Percentiles rank a stretch among this genome's conserved stretches.
These are phyloP conservation scores for Melaleuca alternifolia DNA, from an alignment of 345 rosid species.

Conservation along the genomic window DNA sequence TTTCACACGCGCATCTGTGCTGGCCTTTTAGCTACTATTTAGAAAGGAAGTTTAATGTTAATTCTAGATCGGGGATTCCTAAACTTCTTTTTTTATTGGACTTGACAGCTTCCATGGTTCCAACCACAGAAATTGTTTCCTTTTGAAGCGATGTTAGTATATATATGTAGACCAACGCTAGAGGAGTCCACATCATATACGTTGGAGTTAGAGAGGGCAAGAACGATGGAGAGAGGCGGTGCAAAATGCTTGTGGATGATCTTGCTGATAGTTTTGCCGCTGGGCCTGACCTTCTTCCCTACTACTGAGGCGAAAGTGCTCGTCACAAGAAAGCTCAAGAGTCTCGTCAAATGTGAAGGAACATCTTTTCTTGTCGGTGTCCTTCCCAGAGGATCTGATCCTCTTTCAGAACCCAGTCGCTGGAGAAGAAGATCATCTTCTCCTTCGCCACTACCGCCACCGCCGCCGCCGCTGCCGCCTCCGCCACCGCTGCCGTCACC, in stretches of 20 bases:
- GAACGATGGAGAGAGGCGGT: not conserved
- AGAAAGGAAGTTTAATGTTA: not conserved
- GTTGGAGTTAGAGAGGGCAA: not conserved
- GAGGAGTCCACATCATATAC: not conserved
- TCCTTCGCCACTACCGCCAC: not conserved
- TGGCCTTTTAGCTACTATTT: no score
- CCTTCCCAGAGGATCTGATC: not conserved
- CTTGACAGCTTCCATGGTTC: not conserved
- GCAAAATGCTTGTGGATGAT: not conserved
- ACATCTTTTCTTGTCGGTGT: not conserved
- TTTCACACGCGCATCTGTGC: no score
- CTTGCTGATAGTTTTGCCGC: not conserved
- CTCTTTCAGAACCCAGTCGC: not conserved
- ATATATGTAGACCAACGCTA: not conserved
- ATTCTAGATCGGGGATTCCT: no score
- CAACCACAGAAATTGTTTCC: not conserved
- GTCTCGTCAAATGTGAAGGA: not conserved
- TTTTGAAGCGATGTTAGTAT: not conserved
- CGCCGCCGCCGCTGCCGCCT: not conserved
- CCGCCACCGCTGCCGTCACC: not conserved
- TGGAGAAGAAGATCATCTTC: not conserved
- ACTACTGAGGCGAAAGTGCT: not conserved
- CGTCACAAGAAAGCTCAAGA: not conserved
- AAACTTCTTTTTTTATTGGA: not conserved
- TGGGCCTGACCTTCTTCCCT: not conserved